Percentiles rank a stretch among this genome's conserved stretches.
Conservation (phyloP, 495 filamentous ascomycete genomes). For the Pyrenula aspistea region DNA sequence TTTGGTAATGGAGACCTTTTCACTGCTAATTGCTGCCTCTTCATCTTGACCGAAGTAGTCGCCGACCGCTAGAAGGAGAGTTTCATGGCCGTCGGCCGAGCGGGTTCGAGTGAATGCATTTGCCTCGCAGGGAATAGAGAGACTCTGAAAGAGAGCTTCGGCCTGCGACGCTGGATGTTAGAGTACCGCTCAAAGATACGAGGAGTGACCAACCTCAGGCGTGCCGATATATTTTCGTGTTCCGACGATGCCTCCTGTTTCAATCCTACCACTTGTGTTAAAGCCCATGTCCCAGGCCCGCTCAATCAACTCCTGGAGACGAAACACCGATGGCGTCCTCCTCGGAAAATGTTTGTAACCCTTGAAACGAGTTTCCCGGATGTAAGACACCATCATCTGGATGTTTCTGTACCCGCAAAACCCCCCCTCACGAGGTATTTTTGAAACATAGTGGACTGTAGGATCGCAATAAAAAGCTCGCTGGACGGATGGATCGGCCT, state of each 20-base stretch:
- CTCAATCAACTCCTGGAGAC: constrained; percentile 84
- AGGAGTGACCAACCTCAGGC: constrained; percentile 52
- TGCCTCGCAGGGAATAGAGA: constrained; percentile 53
- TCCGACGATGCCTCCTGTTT: constrained; percentile 79
- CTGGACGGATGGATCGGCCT: constrained; percentile 48
- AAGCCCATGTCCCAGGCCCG: constrained; percentile 81
- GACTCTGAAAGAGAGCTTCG: constrained; percentile 61
- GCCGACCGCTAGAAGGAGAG: constrained; percentile 56
- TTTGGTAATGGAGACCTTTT: constrained; percentile 53
- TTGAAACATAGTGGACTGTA: constrained; percentile 66
- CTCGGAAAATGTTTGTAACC: constrained; percentile 49
- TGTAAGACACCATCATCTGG: constrained; percentile 80
- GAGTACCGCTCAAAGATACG: neutral
- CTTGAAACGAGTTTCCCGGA: constrained; percentile 41
- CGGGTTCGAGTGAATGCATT: constrained; percentile 30
- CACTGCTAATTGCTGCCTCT: constrained; percentile 15
- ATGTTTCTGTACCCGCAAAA: constrained; percentile 99
- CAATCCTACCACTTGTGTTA: constrained; percentile 55
- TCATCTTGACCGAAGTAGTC: constrained; percentile 44
- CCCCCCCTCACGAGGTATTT: constrained; percentile 67
- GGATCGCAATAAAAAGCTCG: constrained; percentile 74
- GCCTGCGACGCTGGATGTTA: constrained; percentile 40
- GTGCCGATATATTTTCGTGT: constrained; percentile 96
- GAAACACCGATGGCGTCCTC: constrained; percentile 58
- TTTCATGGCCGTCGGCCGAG: constrained; percentile 33